Evolutionary conservation across 768 basidiomycete genomes (phyloP).

Genomic region (Phlegmacium glaucopus): DNA sequence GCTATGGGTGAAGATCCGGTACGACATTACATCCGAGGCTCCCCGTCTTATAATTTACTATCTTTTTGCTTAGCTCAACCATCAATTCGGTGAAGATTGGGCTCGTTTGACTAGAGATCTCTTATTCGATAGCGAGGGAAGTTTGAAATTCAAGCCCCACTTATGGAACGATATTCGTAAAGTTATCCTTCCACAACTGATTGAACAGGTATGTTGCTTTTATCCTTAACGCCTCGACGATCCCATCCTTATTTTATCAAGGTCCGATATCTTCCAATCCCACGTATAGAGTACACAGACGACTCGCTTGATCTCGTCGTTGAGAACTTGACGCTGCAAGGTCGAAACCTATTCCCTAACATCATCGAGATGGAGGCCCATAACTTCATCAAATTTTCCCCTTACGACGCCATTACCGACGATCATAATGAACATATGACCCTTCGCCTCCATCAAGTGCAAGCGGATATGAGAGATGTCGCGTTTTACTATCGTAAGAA

Average conservation of each 20-base stretch:
- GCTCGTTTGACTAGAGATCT: slow-evolving; percentile 77
- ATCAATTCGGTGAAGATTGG: slow-evolving; percentile 80
- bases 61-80: slow-evolving; percentile 45
- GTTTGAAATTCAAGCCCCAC: slow-evolving; percentile 82
- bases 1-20: slow-evolving; percentile 82
- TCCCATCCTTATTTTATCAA: slow-evolving; percentile 17
- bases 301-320: slow-evolving; percentile 83
- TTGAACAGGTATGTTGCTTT: slow-evolving; percentile 56
- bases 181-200: slow-evolving; percentile 76
- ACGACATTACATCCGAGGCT: slow-evolving; percentile 7
- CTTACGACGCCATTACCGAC: slow-evolving; percentile 60
- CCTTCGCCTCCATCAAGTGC: slow-evolving; percentile 78
- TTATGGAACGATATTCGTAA: slow-evolving; percentile 86
- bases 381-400: slow-evolving; percentile 83
- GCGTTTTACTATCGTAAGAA: slow-evolving; percentile 90
- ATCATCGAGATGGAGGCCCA: slow-evolving; percentile 68
- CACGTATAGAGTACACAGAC: slow-evolving; percentile 92
- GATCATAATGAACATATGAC: slow-evolving; percentile 69
- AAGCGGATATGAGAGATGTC: slow-evolving; percentile 92
- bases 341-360: slow-evolving; percentile 88
- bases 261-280: slow-evolving; percentile 85
- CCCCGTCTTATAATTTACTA: background rate
- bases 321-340: slow-evolving; percentile 88
- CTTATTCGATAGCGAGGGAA: slow-evolving; percentile 79
- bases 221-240: background rate